Evolutionary conservation across 2,329 filamentous ascomycete species (phyloP).

Genomic region (Epichloe amarillans): DNA sequence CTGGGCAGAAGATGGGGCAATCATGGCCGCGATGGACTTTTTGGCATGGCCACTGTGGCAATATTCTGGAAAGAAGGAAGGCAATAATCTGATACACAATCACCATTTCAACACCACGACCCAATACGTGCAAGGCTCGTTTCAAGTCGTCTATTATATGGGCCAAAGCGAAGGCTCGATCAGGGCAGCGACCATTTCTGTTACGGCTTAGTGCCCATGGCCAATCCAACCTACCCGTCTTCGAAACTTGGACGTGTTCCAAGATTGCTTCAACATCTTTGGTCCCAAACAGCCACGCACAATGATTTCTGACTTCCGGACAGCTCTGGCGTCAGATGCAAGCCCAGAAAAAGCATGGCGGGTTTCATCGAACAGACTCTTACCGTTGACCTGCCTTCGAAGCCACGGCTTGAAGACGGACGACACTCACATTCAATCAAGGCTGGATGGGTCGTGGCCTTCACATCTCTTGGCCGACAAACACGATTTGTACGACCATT

Average conservation of each 20-base stretch:
- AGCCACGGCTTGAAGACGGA: too few relatives aligned
- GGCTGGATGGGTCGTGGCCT: too few relatives aligned
- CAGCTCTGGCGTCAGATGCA: too few relatives aligned
- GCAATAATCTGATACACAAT: neutral
- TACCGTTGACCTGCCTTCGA: too few relatives aligned
- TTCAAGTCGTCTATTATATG: neutral
- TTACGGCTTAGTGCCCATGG: constrained; percentile 2
- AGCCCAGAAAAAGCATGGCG: too few relatives aligned
- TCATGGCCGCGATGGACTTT: too few relatives aligned
- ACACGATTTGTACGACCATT: too few relatives aligned
- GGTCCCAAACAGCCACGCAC: constrained; percentile 8
- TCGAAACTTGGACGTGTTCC: constrained; percentile 34
- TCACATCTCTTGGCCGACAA: too few relatives aligned
- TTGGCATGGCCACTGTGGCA: too few relatives aligned
- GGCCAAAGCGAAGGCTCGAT: neutral
- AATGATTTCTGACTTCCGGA: neutral
- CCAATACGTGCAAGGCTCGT: neutral
- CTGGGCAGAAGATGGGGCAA: too few relatives aligned
- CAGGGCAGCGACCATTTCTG: neutral
- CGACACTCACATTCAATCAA: too few relatives aligned
- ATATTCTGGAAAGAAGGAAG: neutral
- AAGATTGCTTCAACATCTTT: constrained; percentile 30
- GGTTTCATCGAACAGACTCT: too few relatives aligned
- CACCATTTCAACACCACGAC: neutral
- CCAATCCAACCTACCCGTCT: constrained; percentile 8